Percentiles rank a stretch among this genome's conserved stretches.
Evolutionary conservation across 2,329 filamentous ascomycete genomes (phyloP).

Genomic region (Leptodontidium sp.): DNA sequence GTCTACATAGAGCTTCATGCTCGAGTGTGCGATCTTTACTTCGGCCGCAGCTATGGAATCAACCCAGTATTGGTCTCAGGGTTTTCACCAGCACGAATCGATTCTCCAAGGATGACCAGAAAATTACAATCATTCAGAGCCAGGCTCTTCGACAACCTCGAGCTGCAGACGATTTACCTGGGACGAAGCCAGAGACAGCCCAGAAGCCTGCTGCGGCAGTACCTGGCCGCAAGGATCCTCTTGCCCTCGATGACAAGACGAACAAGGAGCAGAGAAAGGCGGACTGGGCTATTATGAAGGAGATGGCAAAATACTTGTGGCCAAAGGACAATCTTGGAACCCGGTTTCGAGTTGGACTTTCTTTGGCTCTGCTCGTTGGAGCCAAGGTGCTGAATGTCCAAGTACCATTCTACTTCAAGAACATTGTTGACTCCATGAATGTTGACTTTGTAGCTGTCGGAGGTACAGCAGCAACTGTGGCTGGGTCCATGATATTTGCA

Average conservation of each 20-base stretch:
- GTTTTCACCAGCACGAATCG: conserved; percentile 44
- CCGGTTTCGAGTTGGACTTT: conserved; percentile 83
- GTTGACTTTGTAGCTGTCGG: conserved; percentile 86
- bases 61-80: conserved; percentile 37
- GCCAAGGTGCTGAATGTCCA: conserved; percentile 97
- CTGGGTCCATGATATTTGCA: conserved; percentile 90
- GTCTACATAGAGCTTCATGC: conserved; percentile 43
- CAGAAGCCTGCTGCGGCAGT: conserved; percentile 35
- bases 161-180: conserved; percentile 37
- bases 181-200: conserved; percentile 39
- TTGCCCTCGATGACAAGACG: conserved; percentile 72
- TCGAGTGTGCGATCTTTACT: conserved; percentile 38
- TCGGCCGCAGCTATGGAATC: conserved; percentile 38
- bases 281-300: conserved; percentile 98
- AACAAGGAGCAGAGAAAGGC: conserved; percentile 92
- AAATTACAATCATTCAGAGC: conserved; percentile 31
- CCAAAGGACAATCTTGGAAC: conserved; percentile 87
- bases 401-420: conserved; percentile 99
- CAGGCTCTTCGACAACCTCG: conserved; percentile 36
- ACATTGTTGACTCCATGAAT: conserved; percentile 97
- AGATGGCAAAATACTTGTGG: conserved; percentile 97
- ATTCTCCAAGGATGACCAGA: conserved; percentile 37
- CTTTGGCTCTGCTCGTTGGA: conserved; percentile 83
- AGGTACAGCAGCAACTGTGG: conserved; percentile 88
- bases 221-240: conserved; percentile 55